Evolutionary conservation across 768 basidiomycete genomes (phyloP).

Genomic region (Tephrocybe sp.): DNA sequence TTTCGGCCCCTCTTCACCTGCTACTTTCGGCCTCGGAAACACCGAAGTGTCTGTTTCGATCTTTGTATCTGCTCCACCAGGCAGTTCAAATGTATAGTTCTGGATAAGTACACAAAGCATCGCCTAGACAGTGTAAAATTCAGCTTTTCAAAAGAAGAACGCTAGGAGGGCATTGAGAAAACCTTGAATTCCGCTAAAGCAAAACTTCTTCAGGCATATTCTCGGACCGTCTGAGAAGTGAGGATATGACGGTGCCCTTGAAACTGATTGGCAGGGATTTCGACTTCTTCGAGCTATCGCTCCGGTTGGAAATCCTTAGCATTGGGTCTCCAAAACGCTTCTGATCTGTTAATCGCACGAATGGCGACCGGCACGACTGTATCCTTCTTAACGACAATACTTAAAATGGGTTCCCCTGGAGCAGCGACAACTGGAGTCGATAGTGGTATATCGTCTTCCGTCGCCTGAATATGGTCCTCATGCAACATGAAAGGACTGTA

Average conservation of each 20-base stretch:
- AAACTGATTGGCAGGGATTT: constrained; percentile 32
- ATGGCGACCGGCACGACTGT: constrained; percentile 42
- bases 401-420: constrained; percentile 35
- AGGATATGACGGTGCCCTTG: constrained; percentile 49
- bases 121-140: constrained; percentile 23
- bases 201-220: constrained; percentile 47
- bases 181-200: constrained; percentile 46
- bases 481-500: too few relatives aligned
- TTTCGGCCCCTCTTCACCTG: constrained; percentile 27
- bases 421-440: constrained; percentile 41
- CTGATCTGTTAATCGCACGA: constrained; percentile 45
- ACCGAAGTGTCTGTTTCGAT: constrained; percentile 33
- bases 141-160: not conserved
- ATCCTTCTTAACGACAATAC: constrained; percentile 45
- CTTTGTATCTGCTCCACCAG: constrained; percentile 35
- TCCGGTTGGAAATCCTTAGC: constrained; percentile 60
- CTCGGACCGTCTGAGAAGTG: constrained; percentile 50
- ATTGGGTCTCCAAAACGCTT: constrained; percentile 58
- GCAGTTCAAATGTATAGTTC: constrained; percentile 37
- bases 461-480: too few relatives aligned
- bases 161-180: not conserved
- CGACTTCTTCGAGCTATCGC: constrained; percentile 50
- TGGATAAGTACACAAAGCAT: constrained; percentile 43
- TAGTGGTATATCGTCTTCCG: constrained; percentile 57
- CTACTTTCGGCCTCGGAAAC: constrained; percentile 34